phyloP scores from a whole-genome alignment of 805 yeast species.

The Candida parachauliodes region DNA sequence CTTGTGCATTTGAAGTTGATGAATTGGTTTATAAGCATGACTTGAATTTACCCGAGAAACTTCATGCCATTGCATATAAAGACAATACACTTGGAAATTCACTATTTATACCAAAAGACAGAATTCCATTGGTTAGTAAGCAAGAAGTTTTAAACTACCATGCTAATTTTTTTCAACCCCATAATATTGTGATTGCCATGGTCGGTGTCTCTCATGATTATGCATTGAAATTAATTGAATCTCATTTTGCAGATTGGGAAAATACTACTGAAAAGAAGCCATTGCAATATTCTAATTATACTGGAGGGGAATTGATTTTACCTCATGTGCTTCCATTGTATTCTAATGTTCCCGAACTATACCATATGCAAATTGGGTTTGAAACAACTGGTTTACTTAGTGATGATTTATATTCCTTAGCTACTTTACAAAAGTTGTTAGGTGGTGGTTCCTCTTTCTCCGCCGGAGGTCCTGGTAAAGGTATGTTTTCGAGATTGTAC shows the following conservation, averaged over 20 bases:
- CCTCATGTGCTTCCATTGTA: constrained; percentile 39
- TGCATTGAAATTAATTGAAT: constrained; percentile 62
- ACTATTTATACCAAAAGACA: constrained; percentile 71
- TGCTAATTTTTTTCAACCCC: constrained; percentile 66
- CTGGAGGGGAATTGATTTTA: constrained; percentile 46
- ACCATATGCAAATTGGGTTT: constrained; percentile 81
- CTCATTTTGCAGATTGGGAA: constrained; percentile 62
- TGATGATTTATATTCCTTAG: constrained; percentile 86
- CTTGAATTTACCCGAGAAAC: constrained; percentile 80
- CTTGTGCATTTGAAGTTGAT: constrained; percentile 72
- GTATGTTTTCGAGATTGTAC: constrained; percentile 93
- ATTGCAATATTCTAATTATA: constrained; percentile 57
- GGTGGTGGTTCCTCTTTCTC: constrained; percentile 98
- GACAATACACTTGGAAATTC: constrained; percentile 82
- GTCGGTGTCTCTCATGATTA: constrained; percentile 73
- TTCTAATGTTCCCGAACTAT: constrained; percentile 66
- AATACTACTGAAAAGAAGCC: constrained; percentile 9
- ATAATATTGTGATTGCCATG: constrained; percentile 78
- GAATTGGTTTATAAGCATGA: constrained; percentile 86
- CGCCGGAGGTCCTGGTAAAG: constrained; percentile 99
- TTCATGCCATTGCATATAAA: constrained; percentile 77
- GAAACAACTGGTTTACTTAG: constrained; percentile 81
- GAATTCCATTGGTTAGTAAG: constrained; percentile 52
- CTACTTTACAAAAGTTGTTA: constrained; percentile 80
- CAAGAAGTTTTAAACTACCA: constrained; percentile 59